Conservation (phyloP, 345 rosid genomes). For the Gossypium arboreum region DNA sequence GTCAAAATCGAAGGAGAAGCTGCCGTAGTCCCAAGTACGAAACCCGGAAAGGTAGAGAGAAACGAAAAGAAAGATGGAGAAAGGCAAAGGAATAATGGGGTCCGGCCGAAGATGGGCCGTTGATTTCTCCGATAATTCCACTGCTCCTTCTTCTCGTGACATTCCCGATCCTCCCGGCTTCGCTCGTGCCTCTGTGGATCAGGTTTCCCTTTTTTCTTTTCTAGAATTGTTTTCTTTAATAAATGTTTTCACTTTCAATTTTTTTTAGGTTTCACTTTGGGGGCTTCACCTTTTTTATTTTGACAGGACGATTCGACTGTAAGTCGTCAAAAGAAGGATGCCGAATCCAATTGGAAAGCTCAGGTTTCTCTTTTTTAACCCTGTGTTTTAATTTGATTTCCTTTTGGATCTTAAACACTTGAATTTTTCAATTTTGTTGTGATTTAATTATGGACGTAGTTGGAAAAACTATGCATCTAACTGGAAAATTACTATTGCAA, state of each 20-base stretch:
- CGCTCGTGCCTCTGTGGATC: conserved; percentile 81
- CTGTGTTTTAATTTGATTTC: not conserved
- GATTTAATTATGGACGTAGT: not conserved
- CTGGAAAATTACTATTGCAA: not conserved
- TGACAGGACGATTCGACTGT: conserved; percentile 81
- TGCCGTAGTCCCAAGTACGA: not conserved
- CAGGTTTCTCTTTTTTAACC: conserved; percentile 48
- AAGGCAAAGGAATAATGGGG: conserved; percentile 96
- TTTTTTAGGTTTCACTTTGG: not conserved
- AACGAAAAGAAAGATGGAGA: conserved; percentile 51
- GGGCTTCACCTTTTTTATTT: not conserved
- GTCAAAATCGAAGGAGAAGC: not conserved
- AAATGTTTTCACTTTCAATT: not conserved
- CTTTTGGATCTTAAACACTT: conserved; percentile 3
- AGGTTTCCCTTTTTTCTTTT: conserved; percentile 33
- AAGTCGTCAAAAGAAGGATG: conserved; percentile 92
- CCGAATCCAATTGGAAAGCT: conserved; percentile 94
- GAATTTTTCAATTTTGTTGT: not conserved
- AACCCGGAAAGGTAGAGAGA: not conserved
- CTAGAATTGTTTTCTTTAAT: not conserved
- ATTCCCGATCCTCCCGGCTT: conserved; percentile 92
- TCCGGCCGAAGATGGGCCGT: conserved; percentile 96
- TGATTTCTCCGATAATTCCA: conserved; percentile 85
- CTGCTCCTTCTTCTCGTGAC: conserved; percentile 79
- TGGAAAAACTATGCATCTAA: not conserved